Percentiles rank a stretch among this genome's conserved stretches.
These are phyloP conservation scores for Ophiostoma montium DNA, from an alignment of 2,329 filamentous ascomycete species.

Conservation along the genomic window DNA sequence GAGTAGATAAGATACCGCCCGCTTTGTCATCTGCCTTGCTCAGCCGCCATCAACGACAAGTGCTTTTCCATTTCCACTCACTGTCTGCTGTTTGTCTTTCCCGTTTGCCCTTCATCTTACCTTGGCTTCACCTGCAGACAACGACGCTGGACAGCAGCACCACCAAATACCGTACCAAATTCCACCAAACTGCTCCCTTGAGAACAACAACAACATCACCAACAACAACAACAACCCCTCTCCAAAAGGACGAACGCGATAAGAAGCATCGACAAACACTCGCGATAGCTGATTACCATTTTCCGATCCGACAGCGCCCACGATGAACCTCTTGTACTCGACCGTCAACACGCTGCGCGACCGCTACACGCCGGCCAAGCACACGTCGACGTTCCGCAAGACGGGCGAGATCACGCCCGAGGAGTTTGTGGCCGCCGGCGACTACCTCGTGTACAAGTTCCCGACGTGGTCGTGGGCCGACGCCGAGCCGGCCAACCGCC, in stretches of 20 bases:
- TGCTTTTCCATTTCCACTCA: not conserved
- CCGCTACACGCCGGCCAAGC: conserved; percentile 73
- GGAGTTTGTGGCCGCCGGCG: conserved; percentile 88
- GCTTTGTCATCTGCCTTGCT: not conserved
- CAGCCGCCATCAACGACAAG: too few relatives aligned
- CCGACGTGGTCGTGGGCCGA: conserved; percentile 96
- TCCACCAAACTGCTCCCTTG: too few relatives aligned
- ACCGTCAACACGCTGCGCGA: conserved; percentile 87
- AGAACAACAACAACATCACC: too few relatives aligned
- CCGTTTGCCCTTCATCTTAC: not conserved
- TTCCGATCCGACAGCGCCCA: conserved; percentile 11
- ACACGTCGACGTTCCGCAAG: conserved; percentile 84
- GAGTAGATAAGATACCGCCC: not conserved
- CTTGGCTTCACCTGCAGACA: too few relatives aligned
- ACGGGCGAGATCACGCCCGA: conserved; percentile 95
- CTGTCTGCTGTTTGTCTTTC: not conserved
- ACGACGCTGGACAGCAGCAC: too few relatives aligned
- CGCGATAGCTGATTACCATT: not conserved
- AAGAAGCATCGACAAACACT: not conserved
- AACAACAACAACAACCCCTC: too few relatives aligned
- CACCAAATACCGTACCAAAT: too few relatives aligned
- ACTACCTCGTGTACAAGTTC: conserved; percentile 98
- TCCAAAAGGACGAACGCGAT: too few relatives aligned
- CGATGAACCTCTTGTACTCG: conserved; percentile 75
- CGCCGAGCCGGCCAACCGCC: conserved; percentile 65